Evolutionary conservation across 2,329 filamentous ascomycete genomes (phyloP).

Genomic region (Calonectria hawksworthii): DNA sequence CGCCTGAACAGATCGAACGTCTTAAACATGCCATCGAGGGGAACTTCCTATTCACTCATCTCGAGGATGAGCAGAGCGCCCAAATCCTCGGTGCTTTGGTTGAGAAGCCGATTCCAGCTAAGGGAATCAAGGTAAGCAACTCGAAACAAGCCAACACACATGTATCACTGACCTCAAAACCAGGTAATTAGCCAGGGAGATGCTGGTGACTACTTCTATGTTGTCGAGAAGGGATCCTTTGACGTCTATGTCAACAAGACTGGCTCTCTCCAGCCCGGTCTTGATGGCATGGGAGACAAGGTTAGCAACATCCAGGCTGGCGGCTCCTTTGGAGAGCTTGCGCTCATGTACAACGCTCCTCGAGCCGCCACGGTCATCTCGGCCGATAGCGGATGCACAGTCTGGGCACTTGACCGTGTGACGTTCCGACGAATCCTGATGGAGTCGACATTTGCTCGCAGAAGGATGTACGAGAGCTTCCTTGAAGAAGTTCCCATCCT

Average conservation of each 20-base stretch:
- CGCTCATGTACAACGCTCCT: conserved; percentile 98
- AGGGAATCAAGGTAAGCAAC: conserved; percentile 77
- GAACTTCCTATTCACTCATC: conserved; percentile 94
- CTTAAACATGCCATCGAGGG: conserved; percentile 85
- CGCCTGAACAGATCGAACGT: conserved; percentile 82
- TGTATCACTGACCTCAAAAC: conserved; percentile 40
- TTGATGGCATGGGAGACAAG: conserved; percentile 85
- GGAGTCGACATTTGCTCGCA: conserved; percentile 96
- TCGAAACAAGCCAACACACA: not conserved
- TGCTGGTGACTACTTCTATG: conserved; percentile 96
- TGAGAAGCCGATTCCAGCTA: conserved; percentile 95
- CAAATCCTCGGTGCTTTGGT: conserved; percentile 92
- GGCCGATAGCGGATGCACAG: conserved; percentile 80
- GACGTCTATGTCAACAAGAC: conserved; percentile 89
- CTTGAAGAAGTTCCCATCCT: conserved; percentile 93
- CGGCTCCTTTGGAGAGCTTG: conserved; percentile 95
- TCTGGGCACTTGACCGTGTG: conserved; percentile 95
- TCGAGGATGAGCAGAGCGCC: conserved; percentile 91
- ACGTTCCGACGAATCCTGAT: conserved; percentile 98
- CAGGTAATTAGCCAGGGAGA: conserved; percentile 97
- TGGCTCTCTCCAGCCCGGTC: conserved; percentile 83
- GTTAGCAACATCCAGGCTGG: conserved; percentile 88
- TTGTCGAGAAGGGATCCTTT: conserved; percentile 92
- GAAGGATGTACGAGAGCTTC: conserved; percentile 97
- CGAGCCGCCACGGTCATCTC: conserved; percentile 95